These are phyloP conservation scores for Eimeria brunetti DNA, from an alignment of 169 alveolate genomes.

Conservation along the genomic window DNA sequence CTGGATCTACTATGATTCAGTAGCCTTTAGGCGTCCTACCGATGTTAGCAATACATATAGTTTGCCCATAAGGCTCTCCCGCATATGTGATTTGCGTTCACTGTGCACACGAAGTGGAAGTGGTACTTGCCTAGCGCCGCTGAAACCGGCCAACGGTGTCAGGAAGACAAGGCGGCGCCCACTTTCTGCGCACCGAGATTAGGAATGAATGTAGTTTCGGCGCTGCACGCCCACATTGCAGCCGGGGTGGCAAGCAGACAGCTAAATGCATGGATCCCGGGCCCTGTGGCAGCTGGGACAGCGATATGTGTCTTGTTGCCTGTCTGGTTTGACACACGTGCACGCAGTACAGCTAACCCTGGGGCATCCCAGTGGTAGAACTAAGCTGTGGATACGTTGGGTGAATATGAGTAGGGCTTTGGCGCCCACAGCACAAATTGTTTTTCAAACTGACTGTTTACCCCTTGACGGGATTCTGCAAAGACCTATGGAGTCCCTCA, in stretches of 20 bases:
- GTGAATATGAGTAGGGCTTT: neutral
- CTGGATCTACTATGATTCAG: neutral
- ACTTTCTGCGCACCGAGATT: neutral
- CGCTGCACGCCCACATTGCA: neutral
- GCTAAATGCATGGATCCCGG: neutral
- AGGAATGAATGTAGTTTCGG: neutral
- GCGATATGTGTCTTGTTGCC: neutral
- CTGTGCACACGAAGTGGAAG: neutral
- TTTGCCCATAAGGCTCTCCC: neutral
- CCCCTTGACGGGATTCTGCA: neutral
- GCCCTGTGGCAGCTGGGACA: neutral
- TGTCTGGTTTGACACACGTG: neutral
- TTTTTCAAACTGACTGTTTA: neutral
- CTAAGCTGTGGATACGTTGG: constrained; percentile 1
- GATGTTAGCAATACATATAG: neutral
- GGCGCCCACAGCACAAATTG: neutral
- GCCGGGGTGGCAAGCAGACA: neutral
- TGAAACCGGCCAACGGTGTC: neutral
- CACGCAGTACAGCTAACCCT: neutral
- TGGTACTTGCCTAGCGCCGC: neutral
- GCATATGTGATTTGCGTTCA: neutral
- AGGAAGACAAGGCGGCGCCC: neutral
- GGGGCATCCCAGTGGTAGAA: neutral
- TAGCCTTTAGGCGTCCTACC: neutral
- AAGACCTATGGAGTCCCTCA: neutral